Base-by-base conservation (phyloP, 2,329 filamentous ascomycete genomes). In the Trichophyton rubrum region DNA sequence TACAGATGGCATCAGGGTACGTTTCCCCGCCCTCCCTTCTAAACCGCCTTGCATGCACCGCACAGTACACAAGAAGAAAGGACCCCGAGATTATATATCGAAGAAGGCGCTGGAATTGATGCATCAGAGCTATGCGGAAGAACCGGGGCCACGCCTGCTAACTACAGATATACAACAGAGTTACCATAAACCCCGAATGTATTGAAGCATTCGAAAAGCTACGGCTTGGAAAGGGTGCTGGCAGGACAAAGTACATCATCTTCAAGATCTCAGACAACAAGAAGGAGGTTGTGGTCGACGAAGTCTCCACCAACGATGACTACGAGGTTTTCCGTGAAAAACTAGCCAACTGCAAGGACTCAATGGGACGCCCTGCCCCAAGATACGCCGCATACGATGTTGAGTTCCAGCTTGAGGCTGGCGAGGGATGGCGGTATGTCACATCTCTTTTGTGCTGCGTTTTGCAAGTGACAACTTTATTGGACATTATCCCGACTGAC, bases 321-420 rank as follows among this genome's bases (percentile, higher is more conserved):
- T 79, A 78, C 66, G 77, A 79, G 63, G 70, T 69, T 45, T 79
- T 79, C 72, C 75, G 76, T 65, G 67, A 67, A 61, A 77, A 77
- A 68, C 74, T 79, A 59, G 68, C 72, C 22, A 67, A 66, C 20
- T 73, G 76, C 64, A 74, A 73, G 65, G 73, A 78, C 62, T 68
- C 66, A 64, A 72, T 70, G 56, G 77, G 76, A 59, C 74, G 74
- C 35, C 71, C 74, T 55, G 72, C 73, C 49, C 77, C 77, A 61
- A 74, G 78, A 64, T 79, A 78, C 65, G 77, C 77, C 27, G 74
- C 78, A 63, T 79, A 78, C 67, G 77, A 79, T 66, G 75, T 79
- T 59, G 75, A 78, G 65, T 79, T 75, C 64, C 76, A 79, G 61
- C 72, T 79, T 60, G 72, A 73, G 62, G 72, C 69, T 55, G 75